Percentiles rank a stretch among this genome's conserved stretches.
Evolutionary conservation across 177 flowering plant species (phyloP).

Genomic region (Telopea speciosissima): DNA sequence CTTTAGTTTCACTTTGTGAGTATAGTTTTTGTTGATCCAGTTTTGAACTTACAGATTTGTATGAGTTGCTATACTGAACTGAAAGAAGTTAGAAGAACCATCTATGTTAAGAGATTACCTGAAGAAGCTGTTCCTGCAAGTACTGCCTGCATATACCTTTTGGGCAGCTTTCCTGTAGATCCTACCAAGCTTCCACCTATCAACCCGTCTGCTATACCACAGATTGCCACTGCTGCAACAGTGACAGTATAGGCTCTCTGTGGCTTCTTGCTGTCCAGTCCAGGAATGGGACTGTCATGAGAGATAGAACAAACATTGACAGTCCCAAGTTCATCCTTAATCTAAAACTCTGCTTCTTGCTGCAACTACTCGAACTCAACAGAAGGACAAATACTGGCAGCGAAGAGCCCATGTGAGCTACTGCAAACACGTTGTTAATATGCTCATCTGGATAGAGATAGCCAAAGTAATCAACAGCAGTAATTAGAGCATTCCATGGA

Average conservation of each 20-base stretch:
- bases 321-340: slow-evolving; percentile 67
- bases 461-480: slow-evolving; percentile 80
- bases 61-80: neutral
- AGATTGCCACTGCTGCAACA: slow-evolving; percentile 45
- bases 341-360: slow-evolving; percentile 31
- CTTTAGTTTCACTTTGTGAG: neutral
- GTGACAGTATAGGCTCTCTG: slow-evolving; percentile 30
- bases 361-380: slow-evolving; percentile 32
- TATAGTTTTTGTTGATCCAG: neutral
- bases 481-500: slow-evolving; percentile 90
- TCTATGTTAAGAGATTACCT: slow-evolving; percentile 31
- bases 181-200: slow-evolving; percentile 76
- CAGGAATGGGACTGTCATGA: slow-evolving; percentile 46
- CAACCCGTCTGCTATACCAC: slow-evolving; percentile 87
- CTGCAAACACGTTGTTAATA: slow-evolving; percentile 67
- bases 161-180: slow-evolving; percentile 71
- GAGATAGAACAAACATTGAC: slow-evolving; percentile 46
- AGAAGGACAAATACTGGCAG: slow-evolving; percentile 41
- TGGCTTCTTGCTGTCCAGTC: slow-evolving; percentile 36
- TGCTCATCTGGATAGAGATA: slow-evolving; percentile 54
- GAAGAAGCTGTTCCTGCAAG: slow-evolving; percentile 90
- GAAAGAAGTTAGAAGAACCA: too few relatives aligned
- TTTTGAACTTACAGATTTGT: neutral
- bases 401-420: slow-evolving; percentile 75
- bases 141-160: slow-evolving; percentile 80